phyloP scores from a whole-genome alignment of 148 eudicot genomes.

The Rhododendron henanense region DNA sequence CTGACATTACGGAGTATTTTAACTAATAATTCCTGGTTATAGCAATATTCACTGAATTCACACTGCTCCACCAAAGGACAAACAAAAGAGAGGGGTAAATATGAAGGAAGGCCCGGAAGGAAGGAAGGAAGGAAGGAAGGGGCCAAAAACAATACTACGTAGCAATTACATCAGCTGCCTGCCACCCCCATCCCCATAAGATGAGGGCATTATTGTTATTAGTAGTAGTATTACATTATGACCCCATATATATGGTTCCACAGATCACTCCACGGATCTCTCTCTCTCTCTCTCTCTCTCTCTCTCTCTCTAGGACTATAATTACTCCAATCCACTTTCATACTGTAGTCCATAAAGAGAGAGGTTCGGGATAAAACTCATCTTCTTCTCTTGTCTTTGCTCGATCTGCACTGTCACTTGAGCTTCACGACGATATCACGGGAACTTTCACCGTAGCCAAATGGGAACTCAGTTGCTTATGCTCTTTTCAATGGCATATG shows the following conservation, averaged over 20 bases:
- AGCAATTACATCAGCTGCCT: neutral
- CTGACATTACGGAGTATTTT: too few species aligned
- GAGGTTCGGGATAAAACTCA: neutral
- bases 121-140: too few species aligned
- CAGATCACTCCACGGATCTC: neutral
- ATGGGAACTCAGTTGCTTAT: neutral
- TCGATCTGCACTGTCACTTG: neutral
- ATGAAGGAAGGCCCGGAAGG: too few species aligned
- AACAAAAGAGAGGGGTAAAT: too few species aligned
- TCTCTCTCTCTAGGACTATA: neutral
- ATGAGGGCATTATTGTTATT: neutral
- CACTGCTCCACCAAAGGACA: neutral
- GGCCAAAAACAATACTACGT: too few species aligned
- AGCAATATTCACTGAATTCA: too few species aligned
- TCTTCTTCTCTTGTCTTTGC: neutral
- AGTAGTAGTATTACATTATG: neutral
- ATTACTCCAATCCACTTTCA: neutral
- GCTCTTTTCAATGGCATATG: neutral
- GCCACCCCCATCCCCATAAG: neutral
- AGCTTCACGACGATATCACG: neutral
- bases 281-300: too few species aligned
- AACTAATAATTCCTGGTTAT: too few species aligned
- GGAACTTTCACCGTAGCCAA: neutral
- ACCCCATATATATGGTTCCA: neutral
- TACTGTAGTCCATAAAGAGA: neutral